phyloP scores from a whole-genome alignment of 140 eudicot species.

The Oenanthe javanica region DNA sequence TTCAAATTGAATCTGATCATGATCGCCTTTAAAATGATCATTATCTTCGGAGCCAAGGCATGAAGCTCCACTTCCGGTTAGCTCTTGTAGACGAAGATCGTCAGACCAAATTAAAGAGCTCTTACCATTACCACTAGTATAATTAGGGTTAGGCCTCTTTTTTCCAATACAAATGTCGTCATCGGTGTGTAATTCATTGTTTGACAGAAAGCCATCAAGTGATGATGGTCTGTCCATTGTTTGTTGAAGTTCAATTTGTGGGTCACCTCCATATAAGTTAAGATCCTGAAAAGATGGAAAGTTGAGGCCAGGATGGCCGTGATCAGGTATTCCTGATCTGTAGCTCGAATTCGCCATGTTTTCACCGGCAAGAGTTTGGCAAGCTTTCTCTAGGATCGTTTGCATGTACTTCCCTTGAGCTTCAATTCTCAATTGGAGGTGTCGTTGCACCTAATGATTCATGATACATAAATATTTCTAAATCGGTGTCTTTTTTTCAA shows the following conservation, averaged over 20 bases:
- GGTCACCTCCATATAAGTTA: slow-evolving; percentile 53
- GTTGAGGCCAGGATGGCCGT: slow-evolving; percentile 24
- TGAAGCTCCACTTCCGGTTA: slow-evolving; percentile 18
- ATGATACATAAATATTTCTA: neutral
- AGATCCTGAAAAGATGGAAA: slow-evolving; percentile 94
- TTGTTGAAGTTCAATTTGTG: slow-evolving; percentile 18
- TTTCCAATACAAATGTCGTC: slow-evolving; percentile 15
- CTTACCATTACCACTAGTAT: slow-evolving; percentile 24
- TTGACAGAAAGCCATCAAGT: slow-evolving; percentile 23
- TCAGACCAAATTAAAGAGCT: slow-evolving; percentile 48
- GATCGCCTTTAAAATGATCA: neutral
- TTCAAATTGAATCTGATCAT: slow-evolving; percentile 12
- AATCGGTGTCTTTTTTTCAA: neutral
- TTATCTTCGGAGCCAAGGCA: slow-evolving; percentile 22
- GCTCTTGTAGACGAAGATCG: slow-evolving; percentile 39
- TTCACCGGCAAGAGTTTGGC: slow-evolving; percentile 90
- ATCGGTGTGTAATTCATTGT: neutral
- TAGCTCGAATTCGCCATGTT: slow-evolving; percentile 30
- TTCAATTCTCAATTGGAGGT: slow-evolving; percentile 82
- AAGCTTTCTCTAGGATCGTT: slow-evolving; percentile 84
- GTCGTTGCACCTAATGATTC: slow-evolving; percentile 67
- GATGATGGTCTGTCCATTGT: slow-evolving; percentile 34
- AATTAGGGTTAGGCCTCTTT: slow-evolving; percentile 34
- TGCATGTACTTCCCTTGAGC: slow-evolving; percentile 99
- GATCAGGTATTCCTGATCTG: neutral